Evolutionary conservation across 176 grass and related monocot species (phyloP).

Genomic region (Urochloa ruziziensis): DNA sequence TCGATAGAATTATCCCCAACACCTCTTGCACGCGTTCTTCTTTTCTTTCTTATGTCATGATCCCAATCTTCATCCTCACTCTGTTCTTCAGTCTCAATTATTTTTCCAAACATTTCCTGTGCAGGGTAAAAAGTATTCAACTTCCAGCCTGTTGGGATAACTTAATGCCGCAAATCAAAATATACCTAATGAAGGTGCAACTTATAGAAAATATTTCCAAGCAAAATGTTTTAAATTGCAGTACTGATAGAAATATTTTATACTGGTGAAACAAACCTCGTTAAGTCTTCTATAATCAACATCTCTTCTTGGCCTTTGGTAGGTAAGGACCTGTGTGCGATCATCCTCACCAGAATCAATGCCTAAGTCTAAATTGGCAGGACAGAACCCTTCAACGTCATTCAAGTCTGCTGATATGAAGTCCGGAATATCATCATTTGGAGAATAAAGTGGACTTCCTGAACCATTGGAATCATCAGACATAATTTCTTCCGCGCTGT

Average conservation of each 20-base stretch:
- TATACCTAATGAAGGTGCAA: neutral
- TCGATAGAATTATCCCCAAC: constrained; percentile 25
- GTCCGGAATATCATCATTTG: constrained; percentile 62
- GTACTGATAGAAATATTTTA: neutral
- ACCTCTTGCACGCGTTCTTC: constrained; percentile 36
- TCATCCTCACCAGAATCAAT: constrained; percentile 53
- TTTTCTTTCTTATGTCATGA: constrained; percentile 62
- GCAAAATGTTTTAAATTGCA: constrained; percentile 16
- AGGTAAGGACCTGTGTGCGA: constrained; percentile 44
- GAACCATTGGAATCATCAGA: constrained; percentile 62
- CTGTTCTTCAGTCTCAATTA: constrained; percentile 54
- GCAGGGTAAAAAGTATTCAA: constrained; percentile 21
- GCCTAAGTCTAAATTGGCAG: constrained; percentile 31
- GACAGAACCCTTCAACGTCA: constrained; percentile 37
- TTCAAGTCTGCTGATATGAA: constrained; percentile 50
- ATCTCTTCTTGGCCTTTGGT: constrained; percentile 59
- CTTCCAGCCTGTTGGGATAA: neutral
- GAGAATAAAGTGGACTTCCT: constrained; percentile 62
- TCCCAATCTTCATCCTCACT: constrained; percentile 98
- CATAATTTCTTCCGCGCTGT: constrained; percentile 46
- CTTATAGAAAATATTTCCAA: constrained; percentile 6
- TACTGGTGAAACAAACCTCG: constrained; percentile 58
- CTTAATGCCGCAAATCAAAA: constrained; percentile 20
- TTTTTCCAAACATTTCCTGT: constrained; percentile 97
- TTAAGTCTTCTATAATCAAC: constrained; percentile 93